These are phyloP conservation scores for Thymus quinquecostatus DNA, from an alignment of 257 asterid genomes.

Conservation along the genomic window DNA sequence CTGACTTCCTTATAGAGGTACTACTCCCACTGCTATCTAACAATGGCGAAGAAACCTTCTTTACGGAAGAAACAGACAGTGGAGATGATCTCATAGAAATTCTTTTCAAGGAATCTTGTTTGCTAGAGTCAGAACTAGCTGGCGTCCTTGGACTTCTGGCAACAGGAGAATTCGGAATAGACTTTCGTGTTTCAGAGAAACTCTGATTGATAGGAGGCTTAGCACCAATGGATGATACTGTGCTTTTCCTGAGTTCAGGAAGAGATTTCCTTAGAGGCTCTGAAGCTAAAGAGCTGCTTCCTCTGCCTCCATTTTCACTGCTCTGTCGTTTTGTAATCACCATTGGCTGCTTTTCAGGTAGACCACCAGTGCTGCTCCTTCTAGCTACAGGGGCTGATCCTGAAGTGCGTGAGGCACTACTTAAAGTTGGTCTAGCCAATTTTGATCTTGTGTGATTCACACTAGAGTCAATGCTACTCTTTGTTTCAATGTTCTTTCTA, in stretches of 20 bases:
- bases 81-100: constrained; percentile 55
- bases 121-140: constrained; percentile 60
- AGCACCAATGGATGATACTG: constrained; percentile 51
- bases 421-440: constrained; percentile 64
- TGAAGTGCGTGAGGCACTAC: constrained; percentile 64
- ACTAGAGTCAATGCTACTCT: constrained; percentile 40
- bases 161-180: constrained; percentile 67
- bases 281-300: constrained; percentile 53
- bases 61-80: constrained; percentile 55
- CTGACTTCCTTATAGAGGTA: constrained; percentile 56
- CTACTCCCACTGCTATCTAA: constrained; percentile 71
- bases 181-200: constrained; percentile 54
- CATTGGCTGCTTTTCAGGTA: constrained; percentile 70
- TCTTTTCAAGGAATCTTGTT: constrained; percentile 52
- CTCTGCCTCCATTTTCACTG: constrained; percentile 44
- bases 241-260: constrained; percentile 66
- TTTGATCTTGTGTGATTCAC: constrained; percentile 48
- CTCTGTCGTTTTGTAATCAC: constrained; percentile 48
- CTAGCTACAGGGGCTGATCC: constrained; percentile 61
- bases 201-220: constrained; percentile 52
- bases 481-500: constrained; percentile 48
- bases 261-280: constrained; percentile 78
- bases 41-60: constrained; percentile 65
- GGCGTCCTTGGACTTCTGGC: constrained; percentile 69
- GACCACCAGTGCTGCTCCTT: constrained; percentile 84